phyloP scores from a whole-genome alignment of 83 land plant genomes.

The Diphasiastrum complanatum region DNA sequence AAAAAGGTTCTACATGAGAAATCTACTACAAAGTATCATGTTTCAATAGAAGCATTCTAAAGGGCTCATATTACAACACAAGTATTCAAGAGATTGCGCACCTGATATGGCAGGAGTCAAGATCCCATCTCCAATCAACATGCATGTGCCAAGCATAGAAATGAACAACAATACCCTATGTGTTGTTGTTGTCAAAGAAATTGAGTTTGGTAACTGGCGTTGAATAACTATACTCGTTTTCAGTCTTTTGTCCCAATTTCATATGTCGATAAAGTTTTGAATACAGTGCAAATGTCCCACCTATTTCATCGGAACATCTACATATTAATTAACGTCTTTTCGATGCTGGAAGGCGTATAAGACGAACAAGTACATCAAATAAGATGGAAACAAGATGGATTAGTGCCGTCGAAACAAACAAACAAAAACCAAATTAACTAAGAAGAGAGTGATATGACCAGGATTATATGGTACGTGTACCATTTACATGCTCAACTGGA shows the following conservation, averaged over 20 bases:
- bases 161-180: constrained; percentile 47
- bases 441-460: too few relatives aligned
- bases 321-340: not conserved
- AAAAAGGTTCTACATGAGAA: not conserved
- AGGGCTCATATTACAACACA: constrained; percentile 1
- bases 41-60: not conserved
- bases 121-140: constrained; percentile 78
- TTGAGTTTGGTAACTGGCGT: constrained; percentile 37
- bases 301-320: constrained; percentile 19
- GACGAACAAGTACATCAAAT: too few relatives aligned
- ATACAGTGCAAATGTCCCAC: constrained; percentile 84
- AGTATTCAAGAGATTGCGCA: not conserved
- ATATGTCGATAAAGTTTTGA: constrained; percentile 60
- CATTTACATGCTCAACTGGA: too few relatives aligned
- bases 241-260: constrained; percentile 48
- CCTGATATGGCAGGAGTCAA: constrained; percentile 79
- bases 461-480: too few relatives aligned
- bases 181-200: constrained; percentile 19
- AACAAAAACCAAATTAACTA: too few relatives aligned
- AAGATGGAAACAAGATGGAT: too few relatives aligned
- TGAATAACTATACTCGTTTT: constrained; percentile 35
- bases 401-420: too few relatives aligned
- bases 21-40: not conserved
- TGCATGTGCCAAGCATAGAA: constrained; percentile 57
- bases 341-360: too few relatives aligned